Evolutionary conservation across 2,329 filamentous ascomycete species (phyloP), one percentile per base, ranked within the genome.

Genomic region (Nannizziopsis barbatae): DNA sequence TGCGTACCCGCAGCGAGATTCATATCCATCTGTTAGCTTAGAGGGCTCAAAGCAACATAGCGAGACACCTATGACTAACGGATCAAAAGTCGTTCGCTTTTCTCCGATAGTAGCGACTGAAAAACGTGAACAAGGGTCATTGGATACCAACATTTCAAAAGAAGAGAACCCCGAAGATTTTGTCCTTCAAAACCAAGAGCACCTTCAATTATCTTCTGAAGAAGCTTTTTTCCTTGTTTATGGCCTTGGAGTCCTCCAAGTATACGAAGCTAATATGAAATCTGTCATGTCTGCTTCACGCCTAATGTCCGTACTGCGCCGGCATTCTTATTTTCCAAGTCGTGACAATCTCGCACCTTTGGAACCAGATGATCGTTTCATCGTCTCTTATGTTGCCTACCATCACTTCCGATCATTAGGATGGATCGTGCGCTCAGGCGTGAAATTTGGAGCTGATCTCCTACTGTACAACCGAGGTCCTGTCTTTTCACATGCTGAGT

Each of bases 381-480:
- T 96, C 15, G 65, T 95, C 0, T 82, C 86, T 50, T 98, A 96
- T 60, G 81, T 80, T 10, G 86, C 86, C 14, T 98, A 95, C 64
- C 92, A 98, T 62, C 90, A 98, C 63, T 98, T 95, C 69, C 83
- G 92, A 33, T 94, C 88, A 0, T 74, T 96, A 0, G 92, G 92
- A 18, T 98, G 92, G 90, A 86, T 95, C 1, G 84, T 93, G 0
- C 83, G 93, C 11, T 81, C 85, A 4, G 93, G 92, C 32, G 82
- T 94, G 62, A 98, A 98, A 62, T 98, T 98, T 58, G 86, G 86
- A 17, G 85, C 88, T 8, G 92, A 98, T 65, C 95, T 86, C 71
- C 71, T 98, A n/a, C 76, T 98, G 6, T 98, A 98, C 67, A 82
- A 87, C 49, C 83, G 88, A 15, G 92, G 92, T 0, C 92, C 92